A percentile compares a stretch with the other conserved stretches of the same genome.
These are phyloP conservation scores for Fomitopsis pulvina DNA, from an alignment of 768 basidiomycete genomes.

Conservation along the genomic window DNA sequence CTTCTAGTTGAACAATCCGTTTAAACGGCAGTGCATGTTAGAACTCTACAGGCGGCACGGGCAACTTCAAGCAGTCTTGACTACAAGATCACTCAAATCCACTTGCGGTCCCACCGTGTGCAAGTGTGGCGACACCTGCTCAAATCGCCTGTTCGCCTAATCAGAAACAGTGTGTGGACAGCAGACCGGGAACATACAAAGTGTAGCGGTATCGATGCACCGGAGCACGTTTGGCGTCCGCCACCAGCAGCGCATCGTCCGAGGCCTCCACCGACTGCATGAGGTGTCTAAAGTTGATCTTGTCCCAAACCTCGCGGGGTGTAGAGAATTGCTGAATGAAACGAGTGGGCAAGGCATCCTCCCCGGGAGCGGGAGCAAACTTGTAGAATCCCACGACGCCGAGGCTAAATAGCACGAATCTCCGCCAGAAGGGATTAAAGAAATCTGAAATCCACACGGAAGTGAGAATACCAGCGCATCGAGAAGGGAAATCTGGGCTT, in stretches of 20 bases:
- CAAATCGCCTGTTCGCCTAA: conserved; percentile 39
- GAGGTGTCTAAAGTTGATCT: conserved; percentile 52
- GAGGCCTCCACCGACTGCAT: conserved; percentile 36
- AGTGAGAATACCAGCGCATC: neutral
- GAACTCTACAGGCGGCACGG: neutral
- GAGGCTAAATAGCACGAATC: conserved; percentile 45
- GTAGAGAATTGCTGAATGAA: conserved; percentile 57
- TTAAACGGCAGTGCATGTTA: neutral
- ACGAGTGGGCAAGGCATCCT: conserved; percentile 58
- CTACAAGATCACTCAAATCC: conserved; percentile 28
- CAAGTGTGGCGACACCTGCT: conserved; percentile 55
- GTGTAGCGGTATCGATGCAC: conserved; percentile 66
- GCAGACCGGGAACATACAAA: conserved; percentile 48
- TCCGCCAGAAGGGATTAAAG: conserved; percentile 60
- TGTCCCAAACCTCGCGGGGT: conserved; percentile 47
- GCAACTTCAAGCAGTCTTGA: conserved; percentile 19
- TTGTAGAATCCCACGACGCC: conserved; percentile 55
- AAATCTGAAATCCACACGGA: conserved; percentile 40
- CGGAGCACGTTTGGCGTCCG: conserved; percentile 35
- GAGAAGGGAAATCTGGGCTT: conserved; percentile 17
- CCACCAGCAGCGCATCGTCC: conserved; percentile 35
- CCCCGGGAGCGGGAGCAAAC: conserved; percentile 54
- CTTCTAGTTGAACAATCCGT: neutral
- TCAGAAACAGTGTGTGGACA: neutral
- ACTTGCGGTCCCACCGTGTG: conserved; percentile 47